Evolutionary conservation across 495 filamentous ascomycete species (phyloP).

Genomic region (Talaromyces wortmannii): DNA sequence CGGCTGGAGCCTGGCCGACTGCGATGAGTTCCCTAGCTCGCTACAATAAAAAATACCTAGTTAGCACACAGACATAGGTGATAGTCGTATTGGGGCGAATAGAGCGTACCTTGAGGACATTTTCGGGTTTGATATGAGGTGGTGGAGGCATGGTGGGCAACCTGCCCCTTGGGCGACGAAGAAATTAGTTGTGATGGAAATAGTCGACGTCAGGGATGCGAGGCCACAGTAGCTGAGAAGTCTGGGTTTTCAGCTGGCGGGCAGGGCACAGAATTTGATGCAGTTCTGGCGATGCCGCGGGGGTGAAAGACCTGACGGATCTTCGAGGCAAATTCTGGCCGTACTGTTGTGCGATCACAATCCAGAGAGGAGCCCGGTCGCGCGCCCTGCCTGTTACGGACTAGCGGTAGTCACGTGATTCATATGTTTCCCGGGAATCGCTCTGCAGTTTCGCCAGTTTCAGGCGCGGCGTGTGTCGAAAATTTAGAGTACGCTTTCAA

Average conservation of each 20-base stretch:
- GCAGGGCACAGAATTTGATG: neutral
- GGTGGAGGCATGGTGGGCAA: slow-evolving; percentile 82
- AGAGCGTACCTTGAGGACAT: slow-evolving; percentile 77
- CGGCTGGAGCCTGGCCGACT: slow-evolving; percentile 86
- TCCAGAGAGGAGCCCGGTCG: neutral
- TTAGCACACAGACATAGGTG: neutral
- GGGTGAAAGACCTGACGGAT: slow-evolving; percentile 2
- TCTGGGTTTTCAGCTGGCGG: neutral
- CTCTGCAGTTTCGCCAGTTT: too few species aligned
- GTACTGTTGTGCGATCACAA: slow-evolving; percentile 5
- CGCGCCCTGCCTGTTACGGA: neutral
- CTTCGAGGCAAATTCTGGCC: slow-evolving; percentile 5
- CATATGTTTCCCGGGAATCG: too few species aligned
- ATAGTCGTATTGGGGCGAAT: neutral
- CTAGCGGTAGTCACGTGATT: neutral
- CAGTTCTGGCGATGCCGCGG: slow-evolving; percentile 3
- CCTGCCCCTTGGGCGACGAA: slow-evolving; percentile 18
- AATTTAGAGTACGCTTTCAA: too few species aligned
- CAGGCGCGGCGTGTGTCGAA: too few species aligned
- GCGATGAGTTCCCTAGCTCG: slow-evolving; percentile 97
- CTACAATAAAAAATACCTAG: slow-evolving; percentile 23
- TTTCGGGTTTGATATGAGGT: slow-evolving; percentile 95
- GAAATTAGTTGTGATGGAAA: neutral
- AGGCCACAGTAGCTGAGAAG: neutral
- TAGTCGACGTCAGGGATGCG: neutral